Evolutionary conservation across 2,329 filamentous ascomycete species (phyloP).

Genomic region (Stagonosporopsis tanaceti): DNA sequence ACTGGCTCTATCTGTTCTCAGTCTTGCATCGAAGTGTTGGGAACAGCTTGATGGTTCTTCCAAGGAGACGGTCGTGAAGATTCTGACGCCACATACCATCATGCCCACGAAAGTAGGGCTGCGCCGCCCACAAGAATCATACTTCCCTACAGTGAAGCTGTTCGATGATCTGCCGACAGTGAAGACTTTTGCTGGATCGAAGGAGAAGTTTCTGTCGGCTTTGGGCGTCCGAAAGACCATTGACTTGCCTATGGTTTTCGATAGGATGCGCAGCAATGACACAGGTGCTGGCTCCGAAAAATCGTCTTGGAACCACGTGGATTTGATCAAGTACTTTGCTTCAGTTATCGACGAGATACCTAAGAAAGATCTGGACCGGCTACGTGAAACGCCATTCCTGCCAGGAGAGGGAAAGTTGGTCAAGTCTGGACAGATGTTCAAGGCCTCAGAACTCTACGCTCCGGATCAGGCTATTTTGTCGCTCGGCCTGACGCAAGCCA

Average conservation of each 20-base stretch:
- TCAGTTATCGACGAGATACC: slow-evolving; percentile 93
- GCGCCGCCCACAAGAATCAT: slow-evolving; percentile 83
- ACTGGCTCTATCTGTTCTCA: slow-evolving; percentile 80
- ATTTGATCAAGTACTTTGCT: slow-evolving; percentile 91
- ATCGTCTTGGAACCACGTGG: slow-evolving; percentile 85
- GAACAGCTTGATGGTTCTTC: slow-evolving; percentile 74
- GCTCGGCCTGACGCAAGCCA: slow-evolving; percentile 60
- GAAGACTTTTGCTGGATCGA: slow-evolving; percentile 74
- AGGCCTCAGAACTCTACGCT: slow-evolving; percentile 47
- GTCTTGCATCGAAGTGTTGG: slow-evolving; percentile 88
- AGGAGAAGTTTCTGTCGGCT: slow-evolving; percentile 85
- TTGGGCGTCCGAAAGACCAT: slow-evolving; percentile 95
- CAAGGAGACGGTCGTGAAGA: slow-evolving; percentile 69
- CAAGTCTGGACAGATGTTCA: slow-evolving; percentile 44
- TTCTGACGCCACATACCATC: slow-evolving; percentile 73
- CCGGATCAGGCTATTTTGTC: slow-evolving; percentile 43
- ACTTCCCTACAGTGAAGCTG: slow-evolving; percentile 91
- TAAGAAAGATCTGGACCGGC: slow-evolving; percentile 76
- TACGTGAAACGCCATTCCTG: slow-evolving; percentile 81
- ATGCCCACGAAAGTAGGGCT: slow-evolving; percentile 93
- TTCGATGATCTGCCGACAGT: slow-evolving; percentile 93
- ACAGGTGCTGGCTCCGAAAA: slow-evolving; percentile 58
- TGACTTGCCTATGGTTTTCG: slow-evolving; percentile 92
- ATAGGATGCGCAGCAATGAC: slow-evolving; percentile 74
- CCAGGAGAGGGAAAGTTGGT: slow-evolving; percentile 64